Evolutionary conservation across 2,329 filamentous ascomycete species (phyloP).

Genomic region (Madurella mycetomatis): DNA sequence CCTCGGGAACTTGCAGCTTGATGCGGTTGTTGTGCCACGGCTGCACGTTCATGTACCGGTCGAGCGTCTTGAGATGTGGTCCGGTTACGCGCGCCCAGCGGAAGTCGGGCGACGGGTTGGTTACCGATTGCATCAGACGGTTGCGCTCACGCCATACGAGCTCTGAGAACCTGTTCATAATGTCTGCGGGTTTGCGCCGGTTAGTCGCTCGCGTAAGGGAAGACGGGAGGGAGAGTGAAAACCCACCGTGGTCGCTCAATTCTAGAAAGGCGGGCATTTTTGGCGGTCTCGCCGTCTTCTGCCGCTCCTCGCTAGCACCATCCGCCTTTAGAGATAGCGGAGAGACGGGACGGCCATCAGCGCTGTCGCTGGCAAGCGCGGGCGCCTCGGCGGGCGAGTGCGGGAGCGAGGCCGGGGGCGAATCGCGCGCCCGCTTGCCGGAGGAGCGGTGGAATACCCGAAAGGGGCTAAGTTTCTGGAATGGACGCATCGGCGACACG

Average conservation of each 20-base stretch:
- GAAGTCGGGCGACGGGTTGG: slow-evolving; percentile 36
- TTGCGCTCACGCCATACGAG: slow-evolving; percentile 50
- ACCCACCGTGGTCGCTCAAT: slow-evolving; percentile 45
- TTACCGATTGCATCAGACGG: slow-evolving; percentile 39
- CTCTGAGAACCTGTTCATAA: slow-evolving; percentile 49
- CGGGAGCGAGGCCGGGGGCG: slow-evolving; percentile 27
- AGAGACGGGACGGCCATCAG: slow-evolving; percentile 21
- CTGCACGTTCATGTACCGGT: slow-evolving; percentile 86
- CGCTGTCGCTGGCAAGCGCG: slow-evolving; percentile 7
- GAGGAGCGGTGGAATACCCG: slow-evolving; percentile 29
- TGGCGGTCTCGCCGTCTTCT: slow-evolving; percentile 4
- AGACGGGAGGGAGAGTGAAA: slow-evolving; percentile 2
- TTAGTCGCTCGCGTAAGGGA: not conserved
- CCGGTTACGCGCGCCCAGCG: slow-evolving; percentile 50
- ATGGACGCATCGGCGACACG: slow-evolving; percentile 12
- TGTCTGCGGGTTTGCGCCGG: slow-evolving; percentile 34
- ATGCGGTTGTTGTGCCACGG: slow-evolving; percentile 86
- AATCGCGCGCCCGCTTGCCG: slow-evolving; percentile 30
- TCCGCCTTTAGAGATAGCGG: slow-evolving; percentile 23
- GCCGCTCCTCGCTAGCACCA: slow-evolving; percentile 1
- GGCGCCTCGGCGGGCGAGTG: slow-evolving; percentile 22
- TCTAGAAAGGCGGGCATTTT: slow-evolving; percentile 48
- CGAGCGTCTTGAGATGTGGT: slow-evolving; percentile 57
- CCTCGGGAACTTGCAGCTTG: slow-evolving; percentile 70
- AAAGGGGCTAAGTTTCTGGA: slow-evolving; percentile 28